These are phyloP conservation scores for Colletotrichum sp. DNA, from an alignment of 2,329 filamentous ascomycete species.

Conservation along the genomic window DNA sequence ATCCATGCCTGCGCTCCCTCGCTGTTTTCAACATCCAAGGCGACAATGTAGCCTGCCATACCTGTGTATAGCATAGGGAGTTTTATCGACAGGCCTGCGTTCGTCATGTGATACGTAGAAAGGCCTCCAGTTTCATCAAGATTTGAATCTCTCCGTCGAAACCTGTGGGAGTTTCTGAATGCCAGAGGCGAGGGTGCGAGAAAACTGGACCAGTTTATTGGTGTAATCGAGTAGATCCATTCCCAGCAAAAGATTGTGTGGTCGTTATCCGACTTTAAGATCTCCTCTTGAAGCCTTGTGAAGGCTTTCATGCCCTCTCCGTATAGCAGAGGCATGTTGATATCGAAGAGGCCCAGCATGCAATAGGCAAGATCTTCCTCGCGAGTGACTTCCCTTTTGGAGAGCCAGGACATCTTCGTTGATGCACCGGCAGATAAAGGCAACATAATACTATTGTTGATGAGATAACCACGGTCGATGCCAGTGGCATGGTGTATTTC, in stretches of 20 bases:
- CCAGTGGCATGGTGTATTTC: background rate
- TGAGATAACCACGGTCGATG: background rate
- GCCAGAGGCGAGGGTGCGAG: background rate
- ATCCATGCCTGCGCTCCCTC: background rate
- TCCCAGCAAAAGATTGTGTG: background rate
- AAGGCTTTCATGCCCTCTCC: constrained; percentile 30
- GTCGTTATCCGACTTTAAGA: background rate
- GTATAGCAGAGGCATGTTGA: constrained; percentile 30
- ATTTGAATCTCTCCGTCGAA: background rate
- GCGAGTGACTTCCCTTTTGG: constrained; percentile 13
- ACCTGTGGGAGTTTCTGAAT: background rate
- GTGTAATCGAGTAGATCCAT: background rate
- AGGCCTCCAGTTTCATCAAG: background rate
- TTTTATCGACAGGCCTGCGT: background rate
- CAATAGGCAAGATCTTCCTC: constrained; percentile 30
- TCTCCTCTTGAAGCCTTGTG: constrained; percentile 14
- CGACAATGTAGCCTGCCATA: background rate
- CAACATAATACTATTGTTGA: background rate
- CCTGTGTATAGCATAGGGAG: background rate
- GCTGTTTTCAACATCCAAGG: background rate
- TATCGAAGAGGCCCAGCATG: constrained; percentile 29
- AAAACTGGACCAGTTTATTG: background rate
- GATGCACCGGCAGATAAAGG: background rate
- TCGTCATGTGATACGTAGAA: background rate
- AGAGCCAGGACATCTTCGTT: background rate